Evolutionary conservation across 371 early-diverging fungal genomes (phyloP), one percentile per base, ranked within the genome.

Genomic region (Syncephalastrum contaminatum): DNA sequence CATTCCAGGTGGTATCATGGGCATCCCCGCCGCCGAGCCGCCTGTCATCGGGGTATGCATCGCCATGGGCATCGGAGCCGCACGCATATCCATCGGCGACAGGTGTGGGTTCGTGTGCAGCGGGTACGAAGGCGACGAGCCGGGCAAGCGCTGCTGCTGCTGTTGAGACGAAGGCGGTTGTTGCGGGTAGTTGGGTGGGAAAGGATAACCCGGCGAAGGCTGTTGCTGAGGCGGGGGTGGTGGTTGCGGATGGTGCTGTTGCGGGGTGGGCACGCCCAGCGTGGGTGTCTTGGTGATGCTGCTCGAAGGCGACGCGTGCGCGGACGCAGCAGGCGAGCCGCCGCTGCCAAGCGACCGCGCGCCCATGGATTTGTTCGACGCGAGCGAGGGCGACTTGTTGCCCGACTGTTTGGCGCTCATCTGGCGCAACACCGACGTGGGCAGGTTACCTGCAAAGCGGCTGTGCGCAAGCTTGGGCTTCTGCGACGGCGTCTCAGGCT

Each of bases 351-450:
- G 51, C 8, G 45, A 53, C 46, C 22, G n/a, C 19, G 41, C 10
- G 6, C 43, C 27, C 12, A 45, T 24, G n/a, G 62, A 62, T 45
- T 66, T 72, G 14, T 19, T 58, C 15, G 70, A 56, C 36, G 62
- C 53, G 15, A 69, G 46, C 20, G 69, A 69, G 13, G 73, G 73
- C 2, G 76, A 72, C 48, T 55, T 66, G 25, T 74, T 73, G 56
- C 65, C 69, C 0, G 67, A 62, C 13, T 81, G 73, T 50, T 78
- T 71, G 10, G 83, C 78, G 49, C 84, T 84, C 77, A 86, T 64
- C 56, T 86, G 86, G 43, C 86, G 83, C 43, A 83, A 70, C 13
- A 86, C 86, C 22, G 84, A 83, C 4, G 86, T 86, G 10, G 86
- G 86, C n/a, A 86, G 63, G 43, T 83, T 84, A 13, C 80, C 81